Conservation (phyloP, 78 protist species). For the Bodo saltans region DNA sequence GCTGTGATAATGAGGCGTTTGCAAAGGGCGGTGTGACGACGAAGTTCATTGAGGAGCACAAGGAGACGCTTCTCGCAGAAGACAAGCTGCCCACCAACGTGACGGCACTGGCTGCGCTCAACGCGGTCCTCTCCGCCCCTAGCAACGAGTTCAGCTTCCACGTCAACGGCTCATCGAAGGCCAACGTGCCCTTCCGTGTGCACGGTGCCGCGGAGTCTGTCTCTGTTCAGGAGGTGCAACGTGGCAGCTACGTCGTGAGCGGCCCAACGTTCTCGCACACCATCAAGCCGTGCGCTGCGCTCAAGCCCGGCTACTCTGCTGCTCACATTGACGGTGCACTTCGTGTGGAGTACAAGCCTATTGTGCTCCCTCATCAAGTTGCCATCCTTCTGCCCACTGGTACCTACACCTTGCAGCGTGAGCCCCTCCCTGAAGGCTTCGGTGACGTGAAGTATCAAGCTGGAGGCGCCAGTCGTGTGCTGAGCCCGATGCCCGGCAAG, state of each 20-base stretch:
- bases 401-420: neutral
- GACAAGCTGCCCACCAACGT: neutral
- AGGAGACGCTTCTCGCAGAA: slow-evolving; percentile 6
- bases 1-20: slow-evolving; percentile 43
- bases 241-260: neutral
- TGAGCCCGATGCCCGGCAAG: slow-evolving; percentile 67
- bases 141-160: neutral
- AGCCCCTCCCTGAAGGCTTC: neutral
- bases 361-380: neutral
- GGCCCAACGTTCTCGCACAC: neutral
- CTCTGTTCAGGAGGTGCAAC: neutral
- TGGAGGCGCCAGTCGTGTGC: neutral
- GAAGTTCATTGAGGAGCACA: slow-evolving; percentile 24
- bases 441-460: neutral
- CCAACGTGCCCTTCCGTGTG: neutral
- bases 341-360: neutral
- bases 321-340: slow-evolving; percentile 1
- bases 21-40: slow-evolving; percentile 32
- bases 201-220: neutral
- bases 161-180: neutral
- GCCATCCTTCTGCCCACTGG: neutral
- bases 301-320: neutral
- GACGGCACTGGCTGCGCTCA: neutral
- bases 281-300: neutral
- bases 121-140: neutral